phyloP scores from a whole-genome alignment of 768 basidiomycete species.

The Sarcomyxa edulis region DNA sequence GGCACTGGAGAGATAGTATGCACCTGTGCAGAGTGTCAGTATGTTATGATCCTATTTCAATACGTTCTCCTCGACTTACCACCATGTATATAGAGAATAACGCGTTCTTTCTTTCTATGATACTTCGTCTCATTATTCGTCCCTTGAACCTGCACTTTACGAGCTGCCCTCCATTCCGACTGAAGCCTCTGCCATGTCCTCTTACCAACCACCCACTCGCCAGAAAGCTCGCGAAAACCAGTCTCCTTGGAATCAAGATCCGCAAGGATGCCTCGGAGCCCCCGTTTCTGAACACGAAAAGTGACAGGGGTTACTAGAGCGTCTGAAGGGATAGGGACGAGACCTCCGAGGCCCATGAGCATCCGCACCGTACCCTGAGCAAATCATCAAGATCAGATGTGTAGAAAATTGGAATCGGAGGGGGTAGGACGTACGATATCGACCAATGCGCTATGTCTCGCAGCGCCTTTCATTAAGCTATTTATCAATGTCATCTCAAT shows the following conservation, averaged over 20 bases:
- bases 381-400: slow-evolving; percentile 2
- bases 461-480: slow-evolving; percentile 81
- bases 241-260: slow-evolving; percentile 70
- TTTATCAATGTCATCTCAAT: slow-evolving; percentile 89
- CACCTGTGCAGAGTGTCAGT: slow-evolving; percentile 43
- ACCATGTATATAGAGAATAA: slow-evolving; percentile 92
- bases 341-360: slow-evolving; percentile 73
- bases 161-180: slow-evolving; percentile 65
- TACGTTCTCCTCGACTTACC: no score
- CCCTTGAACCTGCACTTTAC: slow-evolving; percentile 16
- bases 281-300: slow-evolving; percentile 70
- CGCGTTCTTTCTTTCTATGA: slow-evolving; percentile 55
- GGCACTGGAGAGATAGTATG: slow-evolving; percentile 89
- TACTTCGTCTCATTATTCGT: slow-evolving; percentile 13
- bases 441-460: slow-evolving; percentile 74
- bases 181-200: slow-evolving; percentile 86
- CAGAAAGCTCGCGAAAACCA: slow-evolving; percentile 76
- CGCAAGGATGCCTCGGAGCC: slow-evolving; percentile 75
- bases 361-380: slow-evolving; percentile 43
- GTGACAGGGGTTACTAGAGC: slow-evolving; percentile 94
- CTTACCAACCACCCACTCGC: slow-evolving; percentile 97
- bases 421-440: slow-evolving; percentile 61
- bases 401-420: not conserved
- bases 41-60: not conserved
- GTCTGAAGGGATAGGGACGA: slow-evolving; percentile 85